phyloP scores from a whole-genome alignment of 2,329 filamentous ascomycete genomes.

The Neoscytalidium dimidiatum region DNA sequence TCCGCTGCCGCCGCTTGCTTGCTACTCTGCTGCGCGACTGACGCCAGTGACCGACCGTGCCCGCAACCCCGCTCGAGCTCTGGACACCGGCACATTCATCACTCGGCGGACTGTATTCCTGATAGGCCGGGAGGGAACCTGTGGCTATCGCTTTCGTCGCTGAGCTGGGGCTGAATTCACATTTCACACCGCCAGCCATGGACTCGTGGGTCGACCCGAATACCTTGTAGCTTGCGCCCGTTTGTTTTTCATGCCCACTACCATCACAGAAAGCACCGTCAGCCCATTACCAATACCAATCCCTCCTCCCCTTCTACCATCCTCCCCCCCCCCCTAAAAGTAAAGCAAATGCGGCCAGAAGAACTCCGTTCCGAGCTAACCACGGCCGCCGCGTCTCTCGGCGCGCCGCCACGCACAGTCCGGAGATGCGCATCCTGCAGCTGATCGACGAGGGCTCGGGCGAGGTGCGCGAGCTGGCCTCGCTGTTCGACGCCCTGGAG shows the following conservation, averaged over 20 bases:
- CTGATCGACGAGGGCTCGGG: neutral
- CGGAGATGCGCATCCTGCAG: neutral
- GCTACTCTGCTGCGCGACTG: neutral
- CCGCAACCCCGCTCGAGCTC: neutral
- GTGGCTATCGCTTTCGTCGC: no score
- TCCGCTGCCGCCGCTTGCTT: neutral
- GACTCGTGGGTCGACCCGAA: slow-evolving; percentile 13
- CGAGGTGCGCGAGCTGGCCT: neutral
- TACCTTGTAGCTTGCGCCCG: slow-evolving; percentile 4
- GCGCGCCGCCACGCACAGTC: neutral
- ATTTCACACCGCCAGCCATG: neutral
- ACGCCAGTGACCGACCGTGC: neutral
- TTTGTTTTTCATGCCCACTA: neutral
- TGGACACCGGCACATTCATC: no score
- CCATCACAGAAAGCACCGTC: neutral
- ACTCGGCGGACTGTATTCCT: no score
- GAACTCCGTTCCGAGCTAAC: neutral
- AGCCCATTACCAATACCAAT: neutral
- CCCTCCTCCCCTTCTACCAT: no score
- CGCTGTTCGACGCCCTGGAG: slow-evolving; percentile 7
- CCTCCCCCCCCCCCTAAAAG: neutral
- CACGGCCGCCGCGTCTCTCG: neutral
- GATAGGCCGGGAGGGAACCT: no score
- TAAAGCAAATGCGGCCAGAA: neutral
- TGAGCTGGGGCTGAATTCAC: neutral